Evolutionary conservation across 345 rosid genomes (phyloP).

Genomic region (Populus euphratica): DNA sequence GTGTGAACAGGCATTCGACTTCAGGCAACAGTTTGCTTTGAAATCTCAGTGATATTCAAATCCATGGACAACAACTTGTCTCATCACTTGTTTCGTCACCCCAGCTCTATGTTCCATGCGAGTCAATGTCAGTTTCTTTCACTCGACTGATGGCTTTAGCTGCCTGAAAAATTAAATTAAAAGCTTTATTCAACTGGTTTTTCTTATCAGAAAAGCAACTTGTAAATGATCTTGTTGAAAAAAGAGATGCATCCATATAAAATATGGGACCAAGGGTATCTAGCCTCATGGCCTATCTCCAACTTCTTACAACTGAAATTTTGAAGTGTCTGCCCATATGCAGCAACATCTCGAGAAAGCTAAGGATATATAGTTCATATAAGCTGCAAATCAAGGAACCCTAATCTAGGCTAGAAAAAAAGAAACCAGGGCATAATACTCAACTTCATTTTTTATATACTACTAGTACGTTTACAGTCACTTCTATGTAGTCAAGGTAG

Average conservation of each 20-base stretch:
- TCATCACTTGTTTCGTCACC: neutral
- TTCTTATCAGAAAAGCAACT: neutral
- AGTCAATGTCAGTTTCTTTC: neutral
- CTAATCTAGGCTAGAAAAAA: neutral
- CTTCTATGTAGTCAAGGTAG: no score
- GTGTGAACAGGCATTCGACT: neutral
- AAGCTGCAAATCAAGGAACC: neutral
- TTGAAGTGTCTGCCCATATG: neutral
- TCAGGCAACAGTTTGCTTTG: neutral
- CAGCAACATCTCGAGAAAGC: neutral
- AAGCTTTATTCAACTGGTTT: neutral
- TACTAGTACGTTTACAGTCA: neutral
- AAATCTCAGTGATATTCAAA: neutral
- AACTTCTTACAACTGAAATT: neutral
- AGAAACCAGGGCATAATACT: neutral
- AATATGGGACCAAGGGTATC: neutral
- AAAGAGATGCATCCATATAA: neutral
- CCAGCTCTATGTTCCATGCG: neutral
- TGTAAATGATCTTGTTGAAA: neutral
- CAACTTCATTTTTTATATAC: neutral
- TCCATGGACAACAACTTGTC: neutral
- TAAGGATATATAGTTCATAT: neutral
- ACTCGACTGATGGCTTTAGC: conserved; percentile 25
- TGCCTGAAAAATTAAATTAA: conserved; percentile 13
- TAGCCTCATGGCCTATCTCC: neutral